These are phyloP conservation scores for Acorus calamus DNA, from an alignment of 106 monocot genomes.

Conservation along the genomic window DNA sequence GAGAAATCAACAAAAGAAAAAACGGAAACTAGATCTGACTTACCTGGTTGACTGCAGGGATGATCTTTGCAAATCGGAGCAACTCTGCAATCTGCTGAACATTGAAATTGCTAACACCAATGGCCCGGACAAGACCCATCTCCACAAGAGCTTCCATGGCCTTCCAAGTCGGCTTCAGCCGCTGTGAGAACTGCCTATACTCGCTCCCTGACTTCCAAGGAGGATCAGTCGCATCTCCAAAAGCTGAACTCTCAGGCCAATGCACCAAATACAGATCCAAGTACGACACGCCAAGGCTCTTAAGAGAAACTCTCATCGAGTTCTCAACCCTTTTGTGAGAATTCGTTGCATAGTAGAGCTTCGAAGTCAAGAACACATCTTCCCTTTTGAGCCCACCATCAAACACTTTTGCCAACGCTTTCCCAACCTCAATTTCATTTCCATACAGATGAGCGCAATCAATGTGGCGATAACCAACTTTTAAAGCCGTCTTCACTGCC, in stretches of 20 bases:
- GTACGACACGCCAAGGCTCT: slow-evolving; percentile 72
- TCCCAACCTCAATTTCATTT: slow-evolving; percentile 78
- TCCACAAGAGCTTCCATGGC: slow-evolving; percentile 71
- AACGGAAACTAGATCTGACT: slow-evolving; percentile 9
- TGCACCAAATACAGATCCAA: slow-evolving; percentile 90
- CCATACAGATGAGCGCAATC: slow-evolving; percentile 85
- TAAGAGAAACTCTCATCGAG: slow-evolving; percentile 59
- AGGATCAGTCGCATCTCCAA: slow-evolving; percentile 85
- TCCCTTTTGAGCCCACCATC: slow-evolving; percentile 52
- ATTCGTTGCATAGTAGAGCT: slow-evolving; percentile 65
- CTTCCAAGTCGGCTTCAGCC: slow-evolving; percentile 76
- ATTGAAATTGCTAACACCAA: slow-evolving; percentile 83
- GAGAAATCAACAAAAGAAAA: neutral
- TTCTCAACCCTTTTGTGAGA: slow-evolving; percentile 76
- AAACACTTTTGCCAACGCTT: slow-evolving; percentile 53
- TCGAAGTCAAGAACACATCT: slow-evolving; percentile 81
- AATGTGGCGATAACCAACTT: slow-evolving; percentile 65
- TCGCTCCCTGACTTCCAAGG: slow-evolving; percentile 61
- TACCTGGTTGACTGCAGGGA: slow-evolving; percentile 95
- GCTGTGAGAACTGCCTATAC: slow-evolving; percentile 61
- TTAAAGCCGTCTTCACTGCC: slow-evolving; percentile 49
- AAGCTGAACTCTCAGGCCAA: slow-evolving; percentile 68
- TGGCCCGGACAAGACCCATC: slow-evolving; percentile 73
- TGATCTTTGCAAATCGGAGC: slow-evolving; percentile 73
- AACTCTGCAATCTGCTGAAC: slow-evolving; percentile 64